phyloP scores from a whole-genome alignment of 371 early-diverging fungal species.

The Mortierella polycephala region DNA sequence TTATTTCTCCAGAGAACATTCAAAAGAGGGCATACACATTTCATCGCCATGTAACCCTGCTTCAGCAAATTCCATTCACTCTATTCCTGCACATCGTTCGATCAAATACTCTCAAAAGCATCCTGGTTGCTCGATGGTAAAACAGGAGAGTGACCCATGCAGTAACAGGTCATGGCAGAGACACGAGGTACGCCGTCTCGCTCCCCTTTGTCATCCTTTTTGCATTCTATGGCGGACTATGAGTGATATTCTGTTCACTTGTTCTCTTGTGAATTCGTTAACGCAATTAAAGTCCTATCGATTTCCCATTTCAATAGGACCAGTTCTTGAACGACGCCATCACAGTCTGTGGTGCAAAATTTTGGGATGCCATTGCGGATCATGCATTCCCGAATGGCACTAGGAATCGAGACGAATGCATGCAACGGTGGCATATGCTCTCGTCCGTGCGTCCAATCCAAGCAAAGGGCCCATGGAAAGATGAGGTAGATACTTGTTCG shows the following conservation, averaged over 20 bases:
- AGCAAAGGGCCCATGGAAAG: constrained; percentile 56
- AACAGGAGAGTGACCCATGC: not conserved
- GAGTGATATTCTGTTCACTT: not conserved
- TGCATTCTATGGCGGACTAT: not conserved
- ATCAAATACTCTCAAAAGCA: not conserved
- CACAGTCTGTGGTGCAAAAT: constrained; percentile 24
- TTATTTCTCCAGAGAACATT: too few relatives aligned
- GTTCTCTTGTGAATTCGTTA: too few relatives aligned
- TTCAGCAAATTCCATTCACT: not conserved
- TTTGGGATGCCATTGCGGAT: constrained; percentile 37
- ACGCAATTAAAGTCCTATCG: not conserved
- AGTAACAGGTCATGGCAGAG: not conserved
- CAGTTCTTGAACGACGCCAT: constrained; percentile 33
- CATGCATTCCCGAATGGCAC: constrained; percentile 48
- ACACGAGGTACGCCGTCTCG: not conserved
- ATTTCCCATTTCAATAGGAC: constrained; percentile 11
- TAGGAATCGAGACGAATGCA: constrained; percentile 36
- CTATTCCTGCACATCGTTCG: not conserved
- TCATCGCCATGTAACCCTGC: too few relatives aligned
- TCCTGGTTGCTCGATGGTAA: not conserved
- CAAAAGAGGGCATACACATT: too few relatives aligned
- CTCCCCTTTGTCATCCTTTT: not conserved
- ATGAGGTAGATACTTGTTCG: constrained; percentile 17
- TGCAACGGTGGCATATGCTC: constrained; percentile 46
- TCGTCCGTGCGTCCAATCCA: constrained; percentile 30